Evolutionary conservation across 495 filamentous ascomycete species (phyloP), one percentile per base, ranked within the genome.

Genomic region (Aspergillus baeticus): DNA sequence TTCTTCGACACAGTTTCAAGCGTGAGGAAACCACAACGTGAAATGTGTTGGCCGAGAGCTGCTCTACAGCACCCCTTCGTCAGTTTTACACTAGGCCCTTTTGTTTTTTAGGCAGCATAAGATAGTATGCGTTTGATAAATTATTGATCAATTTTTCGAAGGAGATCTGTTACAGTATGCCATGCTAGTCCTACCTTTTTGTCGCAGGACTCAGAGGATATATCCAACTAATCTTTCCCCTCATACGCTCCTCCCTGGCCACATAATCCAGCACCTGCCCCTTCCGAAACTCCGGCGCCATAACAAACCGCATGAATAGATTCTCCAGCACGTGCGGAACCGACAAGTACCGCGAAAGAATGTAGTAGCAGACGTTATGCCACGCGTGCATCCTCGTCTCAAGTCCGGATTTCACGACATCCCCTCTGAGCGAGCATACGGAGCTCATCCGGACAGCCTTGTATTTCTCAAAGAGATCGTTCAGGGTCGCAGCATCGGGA

Each of bases 331-430:
- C 17, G 26, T 43, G 14, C 11, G 48, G 43, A 10, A 51, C 18
- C 18, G 39, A 4, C 15, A 59, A 10, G 20, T 61, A 66, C 29
- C 64, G 58, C 3, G 64, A 55, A 11, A 61, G 15, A 10, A 66
- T 3, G 36, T 55, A 60, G 48, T 63, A 61, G 7, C 39, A 43
- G 1, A 46, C 11, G 21, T 55, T 62, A 7, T 20, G 10, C 64
- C 64, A 66, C 0, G 61, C 54, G 20, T 66, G 61, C 63, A 66
- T 48, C 13, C 60, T 50, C 7, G 63, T 66, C 55, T 58, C 57
- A n/a, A 57, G 23, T 10, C 54, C 60, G 10, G 63, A 66, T 13
- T 58, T 55, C 17, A 14, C 14, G 21, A 61, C 34, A 18, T 66
- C 63, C 3, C 18, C 47, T 1, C 43, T 23, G 6, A 61, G 35